Evolutionary conservation across 345 rosid genomes (phyloP), one percentile per base, ranked within the genome.

Genomic region (Euphorbia peplus): DNA sequence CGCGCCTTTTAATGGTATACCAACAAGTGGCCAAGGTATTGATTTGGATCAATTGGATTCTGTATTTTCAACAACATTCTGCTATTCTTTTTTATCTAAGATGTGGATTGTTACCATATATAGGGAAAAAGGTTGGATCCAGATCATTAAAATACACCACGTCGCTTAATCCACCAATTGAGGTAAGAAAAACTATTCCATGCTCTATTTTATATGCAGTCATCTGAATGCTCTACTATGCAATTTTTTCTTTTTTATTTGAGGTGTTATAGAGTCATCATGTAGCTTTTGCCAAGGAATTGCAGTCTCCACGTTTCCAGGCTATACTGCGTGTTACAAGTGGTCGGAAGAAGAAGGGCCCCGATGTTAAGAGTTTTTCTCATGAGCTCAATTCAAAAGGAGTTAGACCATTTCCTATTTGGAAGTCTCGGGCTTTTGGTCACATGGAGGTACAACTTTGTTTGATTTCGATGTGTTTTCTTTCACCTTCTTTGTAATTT

Each of bases 331-430:
- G 88, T 51, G 86, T 90, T 25, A 91, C 99, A 0, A 87, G 93
- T 76, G 92, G 96, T 63, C 80, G 96, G 72, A 93, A 81, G 77
- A 91, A 85, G 86, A 91, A 78, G 78, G 80, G 86, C 51, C 87
- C 89, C 44, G 96, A 91, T 16, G 84, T 91, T 67, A 91, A 95
- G 81, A 91, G 99, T 81, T 95, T 91, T 83, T 95, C 99, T 71
- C 98, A 91, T 32, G 97, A 95, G 76, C 98, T 95, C 54, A 95
- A 91, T 78, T 95, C 99, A 32, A 95, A 90, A 84, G 99, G 99
- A 21, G 99, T 95, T 1, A 72, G 90, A 46, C 93, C 98, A 65
- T 95, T 91, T 70, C 98, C 98, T 0, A 82, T 91, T 50, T 83
- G 91, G 93, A 91, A 83, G 76, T 86, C 98, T 57, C 88, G 96